Base-by-base conservation (phyloP, 1,139 yeast genomes). In the Pichia sp. region DNA sequence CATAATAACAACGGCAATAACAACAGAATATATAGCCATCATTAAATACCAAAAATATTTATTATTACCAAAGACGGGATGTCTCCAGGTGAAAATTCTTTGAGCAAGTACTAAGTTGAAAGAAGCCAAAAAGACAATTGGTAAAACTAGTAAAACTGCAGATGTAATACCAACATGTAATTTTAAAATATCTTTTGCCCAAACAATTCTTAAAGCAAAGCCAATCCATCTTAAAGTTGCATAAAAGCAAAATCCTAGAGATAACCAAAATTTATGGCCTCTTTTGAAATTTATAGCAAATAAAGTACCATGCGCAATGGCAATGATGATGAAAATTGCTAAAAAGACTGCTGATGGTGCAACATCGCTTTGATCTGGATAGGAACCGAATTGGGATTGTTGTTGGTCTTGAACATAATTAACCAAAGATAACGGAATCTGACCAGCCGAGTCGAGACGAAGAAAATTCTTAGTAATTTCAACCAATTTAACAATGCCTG, bases 61-160 rank as follows among this genome's bases (percentile, higher is more conserved):
- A 46, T 79, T 67, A 27, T 82, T 74, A 51, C 93, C 95, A 33
- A 86, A 80, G 47, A 81, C 85, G 4, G 95, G 95, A 64, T 87
- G 95, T 63, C 87, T 73, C 89, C 93, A 84, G 10, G 91, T 84
- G 69, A 85, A 86, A 45, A 86, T 73, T 60, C 95, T 76, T 66
- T 86, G 93, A 6, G 90, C 90, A 56, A 87, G 70, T 45, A 84
- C 77, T 67, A 85, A 75, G 62, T 84, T 83, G 58, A 80, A 71
- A 0, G 84, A 75, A 27, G 81, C 79, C 44, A 83, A 62, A 19
- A 81, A 61, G 48, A 83, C 77, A 9, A 82, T 73, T 28, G 82
- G 84, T 55, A 84, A 69, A 56, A 83, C 75, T 46, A 78, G 67
- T 54, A 86, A 76, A 33, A 85, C 80, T 48, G 77, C 81, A 36